Evolutionary conservation across 257 asterid species (phyloP).

Genomic region (Pogostemon cablin): DNA sequence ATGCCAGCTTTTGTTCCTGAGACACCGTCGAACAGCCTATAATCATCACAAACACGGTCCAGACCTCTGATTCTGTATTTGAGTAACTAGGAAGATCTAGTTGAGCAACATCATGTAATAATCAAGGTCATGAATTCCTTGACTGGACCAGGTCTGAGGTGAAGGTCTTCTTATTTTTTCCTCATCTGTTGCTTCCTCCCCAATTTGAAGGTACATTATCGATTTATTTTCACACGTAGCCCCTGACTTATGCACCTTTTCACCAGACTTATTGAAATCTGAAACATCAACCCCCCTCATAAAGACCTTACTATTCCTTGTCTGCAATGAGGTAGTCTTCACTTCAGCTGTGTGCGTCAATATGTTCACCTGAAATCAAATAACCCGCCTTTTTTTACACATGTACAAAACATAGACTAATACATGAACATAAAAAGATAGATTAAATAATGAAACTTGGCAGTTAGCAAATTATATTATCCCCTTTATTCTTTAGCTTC

Average conservation of each 20-base stretch:
- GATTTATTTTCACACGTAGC: conserved; percentile 22
- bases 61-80: conserved; percentile 7
- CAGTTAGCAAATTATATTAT: too few species aligned
- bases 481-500: too few species aligned
- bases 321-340: conserved; percentile 39
- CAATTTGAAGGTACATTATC: too few species aligned
- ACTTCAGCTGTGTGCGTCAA: conserved; percentile 64
- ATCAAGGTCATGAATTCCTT: conserved; percentile 7
- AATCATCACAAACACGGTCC: conserved; percentile 17
- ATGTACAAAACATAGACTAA: neutral
- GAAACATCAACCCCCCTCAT: conserved; percentile 35
- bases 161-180: neutral
- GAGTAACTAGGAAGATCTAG: conserved; percentile 10
- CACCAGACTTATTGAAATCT: conserved; percentile 29
- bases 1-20: conserved; percentile 24
- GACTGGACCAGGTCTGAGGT: neutral
- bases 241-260: conserved; percentile 21
- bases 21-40: neutral
- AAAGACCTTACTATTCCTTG: conserved; percentile 35
- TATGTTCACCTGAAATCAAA: conserved; percentile 72
- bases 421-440: neutral
- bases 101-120: neutral
- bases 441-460: too few species aligned
- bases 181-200: neutral
- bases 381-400: conserved; percentile 17